Conservation (phyloP, 148 eudicot species). For the Arctostaphylos glauca region DNA sequence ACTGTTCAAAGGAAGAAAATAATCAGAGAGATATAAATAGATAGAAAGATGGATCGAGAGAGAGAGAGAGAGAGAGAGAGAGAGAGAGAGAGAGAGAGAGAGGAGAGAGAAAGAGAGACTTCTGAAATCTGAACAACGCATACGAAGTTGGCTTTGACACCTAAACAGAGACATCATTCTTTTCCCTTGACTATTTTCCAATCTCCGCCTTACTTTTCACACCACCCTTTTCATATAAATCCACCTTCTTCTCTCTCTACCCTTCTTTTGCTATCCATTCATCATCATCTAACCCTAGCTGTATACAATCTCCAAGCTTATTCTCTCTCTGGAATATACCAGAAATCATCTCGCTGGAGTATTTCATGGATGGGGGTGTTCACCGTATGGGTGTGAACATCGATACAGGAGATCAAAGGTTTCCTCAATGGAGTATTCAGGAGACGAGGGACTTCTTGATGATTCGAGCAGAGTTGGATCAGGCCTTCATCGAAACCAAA, state of each 20-base stretch:
- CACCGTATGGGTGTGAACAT: slow-evolving; percentile 29
- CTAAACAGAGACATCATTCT: slow-evolving; percentile 6
- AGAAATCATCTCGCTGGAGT: too few species aligned
- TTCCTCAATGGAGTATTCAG: slow-evolving; percentile 90
- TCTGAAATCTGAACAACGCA: slow-evolving; percentile 9
- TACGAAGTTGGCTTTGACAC: slow-evolving; percentile 18
- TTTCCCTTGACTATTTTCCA: not conserved
- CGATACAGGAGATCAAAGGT: slow-evolving; percentile 58
- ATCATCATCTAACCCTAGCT: not conserved
- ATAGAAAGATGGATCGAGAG: not conserved
- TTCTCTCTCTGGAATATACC: not conserved
- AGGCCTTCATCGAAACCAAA: slow-evolving; percentile 81
- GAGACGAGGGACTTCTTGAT: slow-evolving; percentile 76
- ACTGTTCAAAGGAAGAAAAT: not conserved
- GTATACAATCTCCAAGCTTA: not conserved
- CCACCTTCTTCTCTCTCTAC: slow-evolving; percentile 2
- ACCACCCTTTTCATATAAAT: slow-evolving; percentile 19
- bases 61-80: not conserved
- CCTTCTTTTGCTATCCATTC: not conserved
- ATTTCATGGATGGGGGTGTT: slow-evolving; percentile 44
- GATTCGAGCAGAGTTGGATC: slow-evolving; percentile 73
- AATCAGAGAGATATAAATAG: not conserved
- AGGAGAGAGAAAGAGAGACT: not conserved
- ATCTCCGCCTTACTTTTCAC: slow-evolving; percentile 36
- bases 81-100: not conserved